Percentiles rank a stretch among this genome's conserved stretches.
phyloP scores from a whole-genome alignment of 495 filamentous ascomycete species.

The Podospora pseudocomata region DNA sequence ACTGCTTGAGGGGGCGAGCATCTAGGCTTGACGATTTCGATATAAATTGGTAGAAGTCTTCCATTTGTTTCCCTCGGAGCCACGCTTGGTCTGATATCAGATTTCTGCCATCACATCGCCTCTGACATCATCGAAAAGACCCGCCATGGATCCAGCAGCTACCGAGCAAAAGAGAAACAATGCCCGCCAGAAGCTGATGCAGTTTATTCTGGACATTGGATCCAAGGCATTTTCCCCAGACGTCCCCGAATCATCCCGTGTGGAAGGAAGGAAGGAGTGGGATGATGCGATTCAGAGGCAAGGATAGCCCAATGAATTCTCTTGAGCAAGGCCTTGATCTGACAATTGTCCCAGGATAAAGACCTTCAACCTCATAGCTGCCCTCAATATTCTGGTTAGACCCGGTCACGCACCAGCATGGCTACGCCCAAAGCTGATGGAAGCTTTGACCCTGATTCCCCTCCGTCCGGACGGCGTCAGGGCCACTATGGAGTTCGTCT shows the following conservation, averaged over 20 bases:
- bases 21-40: too few relatives aligned
- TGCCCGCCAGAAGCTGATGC: slow-evolving; percentile 28
- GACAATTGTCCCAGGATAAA: slow-evolving; percentile 38
- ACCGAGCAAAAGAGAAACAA: slow-evolving; percentile 14
- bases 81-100: background rate
- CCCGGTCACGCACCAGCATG: slow-evolving; percentile 43
- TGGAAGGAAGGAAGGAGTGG: slow-evolving; percentile 35
- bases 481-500: slow-evolving; percentile 67
- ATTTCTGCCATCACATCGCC: background rate
- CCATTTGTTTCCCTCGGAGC: background rate
- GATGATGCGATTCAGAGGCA: slow-evolving; percentile 42
- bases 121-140: slow-evolving; percentile 3
- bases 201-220: slow-evolving; percentile 35
- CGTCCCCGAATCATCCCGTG: slow-evolving; percentile 25
- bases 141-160: slow-evolving; percentile 21
- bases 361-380: slow-evolving; percentile 42
- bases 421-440: slow-evolving; percentile 52
- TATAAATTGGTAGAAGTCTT: background rate
- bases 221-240: slow-evolving; percentile 42
- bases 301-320: slow-evolving; percentile 14
- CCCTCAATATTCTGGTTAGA: slow-evolving; percentile 46
- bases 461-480: slow-evolving; percentile 63
- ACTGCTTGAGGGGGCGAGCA: background rate
- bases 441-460: slow-evolving; percentile 58
- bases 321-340: slow-evolving; percentile 20